Evolutionary conservation across 2,329 filamentous ascomycete genomes (phyloP).

Genomic region (Clonostachys sp.): DNA sequence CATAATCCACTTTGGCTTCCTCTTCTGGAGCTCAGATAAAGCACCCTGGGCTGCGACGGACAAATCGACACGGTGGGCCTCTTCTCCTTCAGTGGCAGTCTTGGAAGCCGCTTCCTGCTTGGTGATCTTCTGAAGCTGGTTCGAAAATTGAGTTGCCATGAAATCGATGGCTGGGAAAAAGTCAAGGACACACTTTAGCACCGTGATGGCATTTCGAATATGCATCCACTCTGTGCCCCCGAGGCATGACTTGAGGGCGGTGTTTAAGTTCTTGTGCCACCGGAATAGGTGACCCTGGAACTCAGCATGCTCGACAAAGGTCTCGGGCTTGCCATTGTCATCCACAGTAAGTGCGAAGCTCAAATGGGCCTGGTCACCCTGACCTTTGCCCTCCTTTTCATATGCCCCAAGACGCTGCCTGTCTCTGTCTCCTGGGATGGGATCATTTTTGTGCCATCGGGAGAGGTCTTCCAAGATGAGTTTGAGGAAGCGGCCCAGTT

Average conservation of each 20-base stretch:
- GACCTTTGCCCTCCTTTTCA: conserved; percentile 67
- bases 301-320: conserved; percentile 76
- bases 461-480: conserved; percentile 76
- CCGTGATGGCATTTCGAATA: conserved; percentile 89
- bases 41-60: conserved; percentile 70
- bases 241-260: conserved; percentile 77
- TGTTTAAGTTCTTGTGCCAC: conserved; percentile 83
- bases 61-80: conserved; percentile 65
- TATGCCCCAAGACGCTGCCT: conserved; percentile 67
- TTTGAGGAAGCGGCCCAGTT: conserved; percentile 86
- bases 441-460: conserved; percentile 76
- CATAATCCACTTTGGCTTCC: conserved; percentile 66
- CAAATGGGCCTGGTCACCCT: conserved; percentile 51
- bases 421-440: conserved; percentile 37
- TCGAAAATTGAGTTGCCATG: conserved; percentile 67
- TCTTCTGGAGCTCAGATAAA: conserved; percentile 63
- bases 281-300: conserved; percentile 83
- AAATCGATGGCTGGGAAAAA: conserved; percentile 87
- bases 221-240: conserved; percentile 91
- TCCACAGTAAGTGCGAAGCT: conserved; percentile 77
- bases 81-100: conserved; percentile 38
- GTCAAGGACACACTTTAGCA: conserved; percentile 76
- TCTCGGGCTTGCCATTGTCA: conserved; percentile 58
- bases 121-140: conserved; percentile 62
- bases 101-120: conserved; percentile 53